Conservation (phyloP, 1,139 yeast genomes). For the Lodderomyces margitis region DNA sequence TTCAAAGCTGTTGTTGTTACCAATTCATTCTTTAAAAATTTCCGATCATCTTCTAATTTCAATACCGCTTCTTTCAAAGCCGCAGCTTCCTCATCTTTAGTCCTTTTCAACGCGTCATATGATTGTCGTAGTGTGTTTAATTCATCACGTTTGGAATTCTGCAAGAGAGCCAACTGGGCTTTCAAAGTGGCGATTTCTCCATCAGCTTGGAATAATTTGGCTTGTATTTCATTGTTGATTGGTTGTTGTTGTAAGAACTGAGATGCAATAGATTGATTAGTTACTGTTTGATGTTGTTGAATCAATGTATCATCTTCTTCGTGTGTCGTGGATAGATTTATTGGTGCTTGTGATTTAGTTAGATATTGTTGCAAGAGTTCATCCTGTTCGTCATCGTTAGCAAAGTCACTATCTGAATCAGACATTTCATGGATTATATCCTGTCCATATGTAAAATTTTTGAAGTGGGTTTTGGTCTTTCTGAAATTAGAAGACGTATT, state of each 20-base stretch:
- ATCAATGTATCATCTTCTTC: background rate
- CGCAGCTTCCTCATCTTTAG: constrained; percentile 41
- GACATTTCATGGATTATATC: constrained; percentile 8
- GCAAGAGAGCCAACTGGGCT: constrained; percentile 55
- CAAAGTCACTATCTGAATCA: constrained; percentile 23
- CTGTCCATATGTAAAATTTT: background rate
- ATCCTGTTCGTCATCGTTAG: constrained; percentile 42
- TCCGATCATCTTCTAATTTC: constrained; percentile 66
- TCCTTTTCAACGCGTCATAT: constrained; percentile 27
- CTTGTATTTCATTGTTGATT: constrained; percentile 17
- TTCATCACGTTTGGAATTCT: constrained; percentile 43
- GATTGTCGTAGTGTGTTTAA: constrained; percentile 39
- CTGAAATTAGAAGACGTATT: background rate
- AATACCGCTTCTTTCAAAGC: constrained; percentile 46
- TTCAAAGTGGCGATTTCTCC: constrained; percentile 80
- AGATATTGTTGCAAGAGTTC: constrained; percentile 23
- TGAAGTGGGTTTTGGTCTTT: background rate
- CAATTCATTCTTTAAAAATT: constrained; percentile 53
- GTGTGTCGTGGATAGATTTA: constrained; percentile 4
- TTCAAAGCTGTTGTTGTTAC: constrained; percentile 20
- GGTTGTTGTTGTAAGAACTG: constrained; percentile 8
- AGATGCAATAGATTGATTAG: constrained; percentile 3
- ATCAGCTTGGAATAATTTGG: constrained; percentile 48
- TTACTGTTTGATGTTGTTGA: constrained; percentile 8
- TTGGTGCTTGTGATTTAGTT: constrained; percentile 8